Evolutionary conservation across 2,329 filamentous ascomycete genomes (phyloP).

Genomic region (Dactylella cylindrospora): DNA sequence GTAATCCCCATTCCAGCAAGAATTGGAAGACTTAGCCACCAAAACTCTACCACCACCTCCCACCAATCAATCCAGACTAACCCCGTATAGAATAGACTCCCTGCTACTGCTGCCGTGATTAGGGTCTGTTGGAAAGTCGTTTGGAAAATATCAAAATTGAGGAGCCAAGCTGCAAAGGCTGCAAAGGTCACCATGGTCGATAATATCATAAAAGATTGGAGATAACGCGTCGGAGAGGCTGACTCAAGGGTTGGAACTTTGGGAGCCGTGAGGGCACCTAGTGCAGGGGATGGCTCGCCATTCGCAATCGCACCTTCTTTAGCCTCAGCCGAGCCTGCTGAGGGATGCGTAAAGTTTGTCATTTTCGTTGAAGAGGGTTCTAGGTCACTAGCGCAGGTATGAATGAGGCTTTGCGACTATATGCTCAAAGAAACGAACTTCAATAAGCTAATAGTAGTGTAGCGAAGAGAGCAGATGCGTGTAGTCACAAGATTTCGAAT

Average conservation of each 20-base stretch:
- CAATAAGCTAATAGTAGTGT: too few species aligned
- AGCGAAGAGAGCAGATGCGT: too few species aligned
- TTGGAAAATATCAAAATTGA: conserved; percentile 11
- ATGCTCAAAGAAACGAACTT: too few species aligned
- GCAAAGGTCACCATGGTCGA: not conserved
- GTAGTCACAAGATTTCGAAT: too few species aligned
- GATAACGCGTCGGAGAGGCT: conserved; percentile 1
- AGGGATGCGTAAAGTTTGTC: too few species aligned
- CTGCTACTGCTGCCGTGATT: not conserved
- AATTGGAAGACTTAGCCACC: conserved; percentile 21
- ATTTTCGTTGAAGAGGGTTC: too few species aligned
- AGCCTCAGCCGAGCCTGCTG: too few species aligned
- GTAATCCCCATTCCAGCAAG: conserved; percentile 1
- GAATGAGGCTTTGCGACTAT: too few species aligned
- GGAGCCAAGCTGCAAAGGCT: not conserved
- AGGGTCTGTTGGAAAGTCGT: conserved; percentile 2
- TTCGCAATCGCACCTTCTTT: too few species aligned
- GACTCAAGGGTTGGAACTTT: conserved; percentile 4
- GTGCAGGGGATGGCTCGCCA: too few species aligned
- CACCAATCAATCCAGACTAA: conserved; percentile 24
- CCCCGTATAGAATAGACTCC: conserved; percentile 11
- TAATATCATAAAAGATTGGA: conserved; percentile 12
- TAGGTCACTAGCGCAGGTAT: too few species aligned
- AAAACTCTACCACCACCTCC: conserved; percentile 12
- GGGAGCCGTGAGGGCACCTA: too few species aligned